Percentiles rank a stretch among this genome's conserved stretches.
Evolutionary conservation across 345 rosid genomes (phyloP).

Genomic region (Melastoma malabathricum): DNA sequence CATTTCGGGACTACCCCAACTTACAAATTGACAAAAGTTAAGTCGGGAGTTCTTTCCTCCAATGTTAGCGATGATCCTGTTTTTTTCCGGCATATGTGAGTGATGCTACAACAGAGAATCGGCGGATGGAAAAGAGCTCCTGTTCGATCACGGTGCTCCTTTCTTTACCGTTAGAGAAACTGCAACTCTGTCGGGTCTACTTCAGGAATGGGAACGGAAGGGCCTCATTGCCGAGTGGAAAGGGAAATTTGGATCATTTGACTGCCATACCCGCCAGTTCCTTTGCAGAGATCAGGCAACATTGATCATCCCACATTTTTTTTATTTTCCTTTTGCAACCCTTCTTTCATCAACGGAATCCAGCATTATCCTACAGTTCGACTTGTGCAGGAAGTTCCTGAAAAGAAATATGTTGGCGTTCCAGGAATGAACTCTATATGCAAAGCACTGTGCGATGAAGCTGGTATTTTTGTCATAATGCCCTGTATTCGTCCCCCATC

Average conservation of each 20-base stretch:
- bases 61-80: too few relatives aligned
- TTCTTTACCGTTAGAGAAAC: constrained; percentile 37
- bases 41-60: too few relatives aligned
- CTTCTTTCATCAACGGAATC: not conserved
- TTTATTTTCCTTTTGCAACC: not conserved
- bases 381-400: constrained; percentile 34
- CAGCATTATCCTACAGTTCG: not conserved
- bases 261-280: constrained; percentile 41
- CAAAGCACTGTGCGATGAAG: constrained; percentile 47
- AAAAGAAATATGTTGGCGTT: constrained; percentile 60
- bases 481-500: not conserved
- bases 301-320: not conserved
- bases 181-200: constrained; percentile 37
- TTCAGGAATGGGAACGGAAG: constrained; percentile 56
- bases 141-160: constrained; percentile 85
- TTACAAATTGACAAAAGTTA: not conserved
- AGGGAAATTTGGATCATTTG: constrained; percentile 41
- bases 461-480: constrained; percentile 21
- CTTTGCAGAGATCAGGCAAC: constrained; percentile 36
- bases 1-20: constrained; percentile 1
- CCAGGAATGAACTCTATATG: constrained; percentile 81
- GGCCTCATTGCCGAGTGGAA: constrained; percentile 70
- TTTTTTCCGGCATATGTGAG: too few relatives aligned
- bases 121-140: constrained; percentile 53
- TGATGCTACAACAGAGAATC: constrained; percentile 28